Percentiles rank a stretch among this genome's conserved stretches.
Conservation (phyloP, 1,284 basidiomycete species). For the Cutaneotrichosporon daszewskae region DNA sequence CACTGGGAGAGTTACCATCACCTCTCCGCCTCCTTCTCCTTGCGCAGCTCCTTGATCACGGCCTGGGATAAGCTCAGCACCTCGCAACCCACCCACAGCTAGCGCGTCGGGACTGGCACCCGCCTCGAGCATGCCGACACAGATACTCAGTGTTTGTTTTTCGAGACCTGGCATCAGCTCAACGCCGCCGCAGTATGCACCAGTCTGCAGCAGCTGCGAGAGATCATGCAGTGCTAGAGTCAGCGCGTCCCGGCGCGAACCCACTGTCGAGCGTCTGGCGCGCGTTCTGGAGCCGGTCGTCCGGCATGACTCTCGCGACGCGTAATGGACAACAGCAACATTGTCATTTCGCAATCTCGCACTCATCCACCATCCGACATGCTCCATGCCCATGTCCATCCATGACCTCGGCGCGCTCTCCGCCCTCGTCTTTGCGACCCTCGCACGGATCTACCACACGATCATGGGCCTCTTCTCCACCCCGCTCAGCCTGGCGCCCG, state of each 20-base stretch:
- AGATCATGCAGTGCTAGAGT: conserved; percentile 39
- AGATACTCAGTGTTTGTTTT: conserved; percentile 42
- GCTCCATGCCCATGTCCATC: conserved; percentile 5
- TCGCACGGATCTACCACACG: neutral
- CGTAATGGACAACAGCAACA: neutral
- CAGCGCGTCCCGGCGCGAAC: conserved; percentile 7
- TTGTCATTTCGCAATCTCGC: neutral
- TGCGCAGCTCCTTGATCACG: conserved; percentile 24
- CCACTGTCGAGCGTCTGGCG: conserved; percentile 44
- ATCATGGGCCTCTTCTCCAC: conserved; percentile 9
- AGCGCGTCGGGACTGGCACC: conserved; percentile 45
- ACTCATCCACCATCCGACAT: neutral
- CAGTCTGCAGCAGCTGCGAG: conserved; percentile 42
- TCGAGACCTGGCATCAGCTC: conserved; percentile 33
- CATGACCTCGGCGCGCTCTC: conserved; percentile 4
- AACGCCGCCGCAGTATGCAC: conserved; percentile 16
- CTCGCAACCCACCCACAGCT: conserved; percentile 27
- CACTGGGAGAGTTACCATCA: neutral
- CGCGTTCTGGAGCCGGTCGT: conserved; percentile 36
- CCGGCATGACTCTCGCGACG: conserved; percentile 5
- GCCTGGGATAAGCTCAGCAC: conserved; percentile 14
- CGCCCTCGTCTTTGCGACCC: conserved; percentile 1
- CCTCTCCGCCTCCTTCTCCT: conserved; percentile 13
- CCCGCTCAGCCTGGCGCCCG: conserved; percentile 1
- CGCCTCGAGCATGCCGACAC: conserved; percentile 45